Base-by-base conservation (phyloP, 2,329 filamentous ascomycete genomes). In the Penicillium sp. region DNA sequence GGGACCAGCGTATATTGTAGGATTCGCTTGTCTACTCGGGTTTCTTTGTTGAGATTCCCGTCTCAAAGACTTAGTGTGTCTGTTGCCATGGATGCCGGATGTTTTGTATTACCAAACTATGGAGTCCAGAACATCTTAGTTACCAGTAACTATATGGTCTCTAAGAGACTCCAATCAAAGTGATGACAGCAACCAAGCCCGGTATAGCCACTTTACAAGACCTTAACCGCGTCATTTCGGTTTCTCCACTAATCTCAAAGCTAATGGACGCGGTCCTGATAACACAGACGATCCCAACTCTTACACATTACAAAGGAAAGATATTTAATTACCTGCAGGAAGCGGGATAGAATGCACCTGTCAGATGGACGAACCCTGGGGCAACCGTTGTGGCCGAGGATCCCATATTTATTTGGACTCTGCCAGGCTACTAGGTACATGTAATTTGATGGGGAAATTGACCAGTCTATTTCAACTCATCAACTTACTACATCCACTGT, bases 281-380 rank as follows among this genome's bases (percentile, higher is more conserved):
- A 48, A 62, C 57, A 56, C 45, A 60, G 53, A 53, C 50, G 58
- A 58, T 63, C 27, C 48, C 34, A 8, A 48, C 33, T 58, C 38
- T 46, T 50, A 52, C 49, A 21, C 15, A 9, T 15, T 43, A 45
- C 43, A 5, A 34, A 39, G 50, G 27, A 50, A 38, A 57, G 7
- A 33, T 16, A 39, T 29, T 31, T 34, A 49, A 62, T 60, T 65
- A 59, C 63, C 54, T 58, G 60, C 59, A 64, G 54, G 33, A 52
- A 46, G 56, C 33, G 44, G 53, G 46, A 54, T 58, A 19, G 36
- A 58, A 57, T 55, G 50, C 57, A 61, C 53, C 58, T 63, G 62
- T 63, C 59, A 64, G 57, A 53, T 34, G 29, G 54, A 66, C 60
- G 64, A 66, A 66, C 64, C 59, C 63, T 66, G 64, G 63, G 64